Evolutionary conservation across 257 asterid genomes (phyloP), one percentile per base, ranked within the genome.

Genomic region (Gentiana dahurica): DNA sequence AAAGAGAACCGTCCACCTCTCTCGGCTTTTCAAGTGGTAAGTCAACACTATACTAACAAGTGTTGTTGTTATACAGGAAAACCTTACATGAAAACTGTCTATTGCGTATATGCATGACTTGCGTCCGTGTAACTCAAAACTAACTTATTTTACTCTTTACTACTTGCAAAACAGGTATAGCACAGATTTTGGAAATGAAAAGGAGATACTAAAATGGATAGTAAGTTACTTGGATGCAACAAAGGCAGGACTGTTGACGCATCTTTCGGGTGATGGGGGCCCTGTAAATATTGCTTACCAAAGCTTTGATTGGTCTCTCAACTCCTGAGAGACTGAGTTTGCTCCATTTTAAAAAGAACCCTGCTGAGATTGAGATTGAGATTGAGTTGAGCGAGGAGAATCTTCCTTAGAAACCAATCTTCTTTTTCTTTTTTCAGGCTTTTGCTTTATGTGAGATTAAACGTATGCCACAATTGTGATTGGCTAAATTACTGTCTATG

Each of bases 221-320:
- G 68, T 84, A 60, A 77, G 68, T 61, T 81, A 76, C 71, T 69
- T 91, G 67, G 95, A 91, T 65, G 83, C 97, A 41, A 79, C 81
- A 37, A 88, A 83, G 70, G 88, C 98, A 49, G 98, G 98, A 33
- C 90, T 87, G 8, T 65, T 91, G 72, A 72, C 86, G 44, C 98
- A 87, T 69, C 80, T 85, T 13, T 59, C 75, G 78, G 71, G 84
- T 61, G 96, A 91, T 68, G 86, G 84, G 3, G 91, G 85, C 1
- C 67, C 84, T 67, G 52, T 85, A 57, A 81, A 85, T 51, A 68
- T 81, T 55, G 81, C 67, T 63, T 87, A 87, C 71, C 78, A 68
- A 46, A 77, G 70, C 54, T 83, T 73, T 54, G 94, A 87, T 67
- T 91, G 96, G 95, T 85, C 95, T 43, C 65, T 81, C 49, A 77